Evolutionary conservation across 306 rosid species (phyloP), one percentile per base, ranked within the genome.

Genomic region (Quercus rubra): DNA sequence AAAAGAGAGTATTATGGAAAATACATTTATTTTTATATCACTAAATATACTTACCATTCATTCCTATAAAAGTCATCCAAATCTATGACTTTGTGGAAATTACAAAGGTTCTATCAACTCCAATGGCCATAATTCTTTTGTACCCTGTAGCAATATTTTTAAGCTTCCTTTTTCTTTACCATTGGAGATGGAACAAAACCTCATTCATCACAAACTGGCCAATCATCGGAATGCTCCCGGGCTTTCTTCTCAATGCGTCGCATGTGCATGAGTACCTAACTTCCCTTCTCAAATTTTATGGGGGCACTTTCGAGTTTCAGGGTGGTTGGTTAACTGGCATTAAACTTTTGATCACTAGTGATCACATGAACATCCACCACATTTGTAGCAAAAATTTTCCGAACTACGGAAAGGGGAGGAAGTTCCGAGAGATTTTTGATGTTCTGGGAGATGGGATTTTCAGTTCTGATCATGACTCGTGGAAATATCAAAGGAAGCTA

Each of bases 381-480:
- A 82, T 86, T 4, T 19, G 70, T 41, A 80, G 49, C 67, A 31
- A 6, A 23, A 77, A 69, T 43, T 82, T 82, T 23, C 49, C 64
- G 0, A 83, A 83, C 13, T 86, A 76, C 27, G 75, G 77, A 1
- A 80, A 79, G 35, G 89, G 86, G 5, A 56, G 82, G 0, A 79
- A 82, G 1, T 86, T 79, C 21, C 54, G 49, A 35, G 71, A 70
- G 74, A 73, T 79, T 5, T 85, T 85, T 54, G 89, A 86, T 6
- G 35, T 78, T 43, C 23, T 83, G 0, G 89, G 85, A 55, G 87
- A 86, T 4, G 89, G 87, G 69, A 79, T 86, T 70, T 70, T 86
- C 62, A 73, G 28, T 54, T 27, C 77, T 5, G 86, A 86, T 43
- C 55, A 76, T 0, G 73, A 79, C 1, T 68, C 58, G 0, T 86